phyloP scores from a whole-genome alignment of 352 stramenopile species.

The Globisporangium echinulatum region DNA sequence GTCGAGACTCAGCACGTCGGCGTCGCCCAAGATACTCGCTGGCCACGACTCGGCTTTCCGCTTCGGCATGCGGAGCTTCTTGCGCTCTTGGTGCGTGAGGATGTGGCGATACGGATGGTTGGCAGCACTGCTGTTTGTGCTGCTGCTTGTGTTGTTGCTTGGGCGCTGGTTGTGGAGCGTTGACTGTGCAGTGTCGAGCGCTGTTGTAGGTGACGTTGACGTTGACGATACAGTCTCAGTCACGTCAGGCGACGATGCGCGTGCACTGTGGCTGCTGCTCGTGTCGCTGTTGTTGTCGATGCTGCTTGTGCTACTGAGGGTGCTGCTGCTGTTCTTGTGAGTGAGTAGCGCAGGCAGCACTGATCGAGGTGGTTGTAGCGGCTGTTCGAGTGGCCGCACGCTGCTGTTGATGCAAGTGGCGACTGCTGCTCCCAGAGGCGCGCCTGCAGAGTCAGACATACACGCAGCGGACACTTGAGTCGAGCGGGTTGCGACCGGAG shows the following conservation, averaged over 20 bases:
- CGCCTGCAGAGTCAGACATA: not conserved
- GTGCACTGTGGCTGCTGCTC: constrained; percentile 2
- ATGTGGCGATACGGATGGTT: constrained; percentile 17
- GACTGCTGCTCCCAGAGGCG: constrained; percentile 1
- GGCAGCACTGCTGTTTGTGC: too few relatives aligned
- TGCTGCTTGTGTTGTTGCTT: too few relatives aligned
- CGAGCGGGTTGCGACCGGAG: not conserved
- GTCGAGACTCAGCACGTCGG: constrained; percentile 72
- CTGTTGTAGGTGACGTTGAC: not conserved
- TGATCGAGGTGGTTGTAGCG: not conserved
- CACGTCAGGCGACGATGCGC: not conserved
- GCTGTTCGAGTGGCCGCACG: not conserved
- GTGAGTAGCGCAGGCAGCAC: not conserved
- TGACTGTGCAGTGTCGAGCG: not conserved
- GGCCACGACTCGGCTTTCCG: constrained; percentile 76
- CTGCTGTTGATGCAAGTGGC: not conserved
- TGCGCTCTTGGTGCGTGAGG: constrained; percentile 32
- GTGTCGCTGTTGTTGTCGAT: constrained; percentile 6
- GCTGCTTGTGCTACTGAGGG: constrained; percentile 1
- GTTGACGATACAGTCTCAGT: constrained; percentile 1
- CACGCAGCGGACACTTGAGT: not conserved
- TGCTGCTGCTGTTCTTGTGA: not conserved
- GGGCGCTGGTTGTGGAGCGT: too few relatives aligned
- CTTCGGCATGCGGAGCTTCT: constrained; percentile 57
- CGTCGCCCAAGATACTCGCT: constrained; percentile 53